phyloP scores from a whole-genome alignment of 192 early-diverging fungal genomes.

The Coemansia reversa region DNA sequence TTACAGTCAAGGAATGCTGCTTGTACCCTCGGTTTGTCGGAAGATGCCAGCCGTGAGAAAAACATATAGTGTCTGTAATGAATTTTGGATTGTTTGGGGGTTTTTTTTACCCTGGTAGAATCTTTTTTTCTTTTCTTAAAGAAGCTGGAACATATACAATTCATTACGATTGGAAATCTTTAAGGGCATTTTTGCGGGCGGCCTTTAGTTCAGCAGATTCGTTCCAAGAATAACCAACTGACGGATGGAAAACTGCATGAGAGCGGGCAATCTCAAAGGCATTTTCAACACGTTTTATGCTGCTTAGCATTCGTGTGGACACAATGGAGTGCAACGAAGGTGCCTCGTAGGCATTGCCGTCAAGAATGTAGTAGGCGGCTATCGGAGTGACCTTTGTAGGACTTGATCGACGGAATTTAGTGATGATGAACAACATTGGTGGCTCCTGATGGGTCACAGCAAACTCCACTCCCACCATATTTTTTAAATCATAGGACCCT shows the following conservation, averaged over 20 bases:
- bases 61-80: not conserved
- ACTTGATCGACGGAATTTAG: constrained; percentile 64
- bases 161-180: constrained; percentile 15
- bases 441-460: constrained; percentile 66
- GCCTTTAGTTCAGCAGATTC: constrained; percentile 31
- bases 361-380: constrained; percentile 62
- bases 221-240: constrained; percentile 50
- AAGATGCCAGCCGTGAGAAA: constrained; percentile 73
- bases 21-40: constrained; percentile 92
- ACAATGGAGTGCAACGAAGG: constrained; percentile 71
- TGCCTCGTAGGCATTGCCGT: constrained; percentile 72
- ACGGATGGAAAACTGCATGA: constrained; percentile 50
- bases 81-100: too few relatives aligned
- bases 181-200: constrained; percentile 35
- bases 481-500: constrained; percentile 48
- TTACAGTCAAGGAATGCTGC: constrained; percentile 85
- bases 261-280: constrained; percentile 44
- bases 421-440: constrained; percentile 67
- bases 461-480: constrained; percentile 79
- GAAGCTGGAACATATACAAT: not conserved
- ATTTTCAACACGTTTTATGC: constrained; percentile 39
- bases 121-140: constrained; percentile 1
- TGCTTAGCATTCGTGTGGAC: constrained; percentile 64
- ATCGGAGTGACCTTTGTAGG: constrained; percentile 57
- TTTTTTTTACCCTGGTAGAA: too few relatives aligned